Evolutionary conservation across 2,329 filamentous ascomycete species (phyloP).

Genomic region (Calcarisporium arbuscula): DNA sequence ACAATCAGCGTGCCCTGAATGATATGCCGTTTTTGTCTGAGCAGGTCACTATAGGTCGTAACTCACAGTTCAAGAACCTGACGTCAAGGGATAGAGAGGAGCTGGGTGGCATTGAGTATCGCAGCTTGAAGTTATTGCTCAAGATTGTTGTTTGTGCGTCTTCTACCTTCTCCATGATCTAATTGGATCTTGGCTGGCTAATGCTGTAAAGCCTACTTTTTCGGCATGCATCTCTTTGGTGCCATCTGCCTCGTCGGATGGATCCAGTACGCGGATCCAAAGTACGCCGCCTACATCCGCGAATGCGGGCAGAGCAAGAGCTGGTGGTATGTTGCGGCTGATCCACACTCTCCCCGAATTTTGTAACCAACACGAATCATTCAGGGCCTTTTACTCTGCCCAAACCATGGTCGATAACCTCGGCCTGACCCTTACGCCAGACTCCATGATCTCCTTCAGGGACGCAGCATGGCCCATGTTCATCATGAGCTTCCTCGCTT

Average conservation of each 20-base stretch:
- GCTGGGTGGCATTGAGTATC: slow-evolving; percentile 47
- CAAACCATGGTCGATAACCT: slow-evolving; percentile 48
- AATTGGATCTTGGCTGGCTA: no score
- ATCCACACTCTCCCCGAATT: neutral
- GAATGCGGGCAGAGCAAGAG: slow-evolving; percentile 31
- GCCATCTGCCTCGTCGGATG: slow-evolving; percentile 41
- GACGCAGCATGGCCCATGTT: slow-evolving; percentile 37
- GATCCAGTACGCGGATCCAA: slow-evolving; percentile 33
- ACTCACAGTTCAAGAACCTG: slow-evolving; percentile 39
- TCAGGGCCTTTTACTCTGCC: slow-evolving; percentile 41
- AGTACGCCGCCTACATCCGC: slow-evolving; percentile 32
- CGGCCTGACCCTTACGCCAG: slow-evolving; percentile 48
- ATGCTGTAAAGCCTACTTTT: slow-evolving; percentile 32
- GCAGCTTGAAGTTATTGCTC: slow-evolving; percentile 40
- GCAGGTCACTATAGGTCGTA: slow-evolving; percentile 36
- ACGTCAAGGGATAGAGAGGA: slow-evolving; percentile 32
- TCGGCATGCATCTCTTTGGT: slow-evolving; percentile 39
- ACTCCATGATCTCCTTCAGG: slow-evolving; percentile 45
- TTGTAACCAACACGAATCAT: neutral
- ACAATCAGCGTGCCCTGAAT: slow-evolving; percentile 9
- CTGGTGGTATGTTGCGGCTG: slow-evolving; percentile 40
- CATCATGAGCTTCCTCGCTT: slow-evolving; percentile 41
- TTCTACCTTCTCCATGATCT: no score
- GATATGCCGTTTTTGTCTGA: slow-evolving; percentile 34
- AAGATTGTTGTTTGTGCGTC: slow-evolving; percentile 36